Evolutionary conservation across 1,284 basidiomycete species (phyloP).

Genomic region (Marasmius fiardii): DNA sequence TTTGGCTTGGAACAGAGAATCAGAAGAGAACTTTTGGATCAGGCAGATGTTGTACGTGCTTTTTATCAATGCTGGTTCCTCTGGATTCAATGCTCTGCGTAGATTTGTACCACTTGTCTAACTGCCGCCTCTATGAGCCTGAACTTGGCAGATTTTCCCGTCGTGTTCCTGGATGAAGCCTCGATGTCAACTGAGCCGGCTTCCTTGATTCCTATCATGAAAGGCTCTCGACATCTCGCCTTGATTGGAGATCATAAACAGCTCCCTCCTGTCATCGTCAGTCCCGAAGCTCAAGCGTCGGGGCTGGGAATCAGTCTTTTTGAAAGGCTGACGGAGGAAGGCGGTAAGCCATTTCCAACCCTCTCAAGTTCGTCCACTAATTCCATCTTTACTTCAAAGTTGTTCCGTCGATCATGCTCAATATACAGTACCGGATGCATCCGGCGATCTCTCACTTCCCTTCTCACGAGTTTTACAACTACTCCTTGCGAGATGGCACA

Average conservation of each 20-base stretch:
- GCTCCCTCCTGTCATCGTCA: conserved; percentile 86
- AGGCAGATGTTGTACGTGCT: conserved; percentile 71
- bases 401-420: conserved; percentile 85
- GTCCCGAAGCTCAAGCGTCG: conserved; percentile 62
- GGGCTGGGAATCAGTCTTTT: conserved; percentile 84
- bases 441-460: conserved; percentile 87
- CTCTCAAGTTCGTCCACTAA: conserved; percentile 6
- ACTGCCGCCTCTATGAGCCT: conserved; percentile 60
- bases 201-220: conserved; percentile 83
- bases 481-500: conserved; percentile 70
- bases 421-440: conserved; percentile 95
- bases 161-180: conserved; percentile 94
- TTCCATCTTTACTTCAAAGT: conserved; percentile 34
- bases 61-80: neutral
- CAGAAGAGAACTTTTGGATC: conserved; percentile 54
- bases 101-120: conserved; percentile 86
- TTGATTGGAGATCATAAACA: conserved; percentile 97
- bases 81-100: conserved; percentile 11
- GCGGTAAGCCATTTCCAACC: conserved; percentile 44
- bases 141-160: conserved; percentile 80
- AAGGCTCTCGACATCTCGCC: conserved; percentile 81
- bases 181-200: conserved; percentile 95
- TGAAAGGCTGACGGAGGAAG: conserved; percentile 81
- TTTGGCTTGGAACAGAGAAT: conserved; percentile 53
- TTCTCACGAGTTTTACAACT: conserved; percentile 79